Evolutionary conservation across 768 basidiomycete genomes (phyloP).

Genomic region (Tulasnella sp.): DNA sequence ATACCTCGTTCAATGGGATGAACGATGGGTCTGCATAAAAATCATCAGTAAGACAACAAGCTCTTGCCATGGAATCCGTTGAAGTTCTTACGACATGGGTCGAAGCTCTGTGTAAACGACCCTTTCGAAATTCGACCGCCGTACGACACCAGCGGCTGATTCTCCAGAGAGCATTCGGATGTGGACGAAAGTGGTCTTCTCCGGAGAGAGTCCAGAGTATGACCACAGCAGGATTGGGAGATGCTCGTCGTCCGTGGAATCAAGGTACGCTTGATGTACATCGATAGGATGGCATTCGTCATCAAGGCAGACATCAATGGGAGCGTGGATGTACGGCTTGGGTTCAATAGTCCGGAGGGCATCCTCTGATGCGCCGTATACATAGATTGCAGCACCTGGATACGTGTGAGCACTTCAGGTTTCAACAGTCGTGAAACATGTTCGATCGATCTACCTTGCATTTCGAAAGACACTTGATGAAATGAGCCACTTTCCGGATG

Average conservation of each 20-base stretch:
- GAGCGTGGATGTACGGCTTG: background rate
- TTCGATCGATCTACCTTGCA: background rate
- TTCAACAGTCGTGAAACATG: background rate
- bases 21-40: background rate
- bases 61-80: background rate
- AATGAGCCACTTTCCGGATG: background rate
- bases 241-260: background rate
- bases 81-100: background rate
- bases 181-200: background rate
- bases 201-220: background rate
- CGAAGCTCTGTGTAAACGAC: background rate
- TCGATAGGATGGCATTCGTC: background rate
- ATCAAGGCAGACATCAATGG: background rate
- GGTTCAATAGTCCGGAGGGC: background rate
- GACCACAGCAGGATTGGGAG: background rate
- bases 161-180: background rate
- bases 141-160: background rate
- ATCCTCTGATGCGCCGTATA: background rate
- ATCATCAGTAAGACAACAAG: background rate
- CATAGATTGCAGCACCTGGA: background rate
- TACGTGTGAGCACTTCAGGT: background rate
- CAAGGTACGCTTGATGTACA: background rate
- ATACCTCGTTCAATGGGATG: background rate
- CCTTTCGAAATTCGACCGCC: background rate
- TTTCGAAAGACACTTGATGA: background rate